Base-by-base conservation (phyloP, 1,139 yeast species). In the Yarrowia galli region DNA sequence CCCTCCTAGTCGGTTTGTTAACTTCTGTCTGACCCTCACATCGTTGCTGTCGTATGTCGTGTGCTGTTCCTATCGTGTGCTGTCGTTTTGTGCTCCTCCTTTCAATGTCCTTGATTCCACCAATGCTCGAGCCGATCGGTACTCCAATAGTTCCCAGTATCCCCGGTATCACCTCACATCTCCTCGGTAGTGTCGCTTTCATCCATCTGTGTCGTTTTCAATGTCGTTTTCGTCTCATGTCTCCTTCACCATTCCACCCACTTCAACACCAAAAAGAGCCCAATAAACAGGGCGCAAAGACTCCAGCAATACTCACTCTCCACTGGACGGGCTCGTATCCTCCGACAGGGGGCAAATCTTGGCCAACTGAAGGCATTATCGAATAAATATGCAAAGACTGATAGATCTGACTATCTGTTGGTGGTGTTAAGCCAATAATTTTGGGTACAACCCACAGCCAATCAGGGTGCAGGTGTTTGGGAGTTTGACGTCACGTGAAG, bases 321-420 rank as follows among this genome's bases (percentile, higher is more conserved):
- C 97, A 91, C 81, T 91, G 97, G 70, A 91, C 85, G 67, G 91
- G 89, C 73, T 89, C 93, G 75, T 91, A 91, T 74, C 97, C 97
- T 71, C 91, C 92, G 74, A 86, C 82, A 71, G 97, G 97, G 76
- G 97, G 97, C 76, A 91, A 82, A 76, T 91, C 97, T 84, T 91
- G 97, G 65, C 73, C 78, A 74, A 76, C 73, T 61, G 69, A 35
- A 61, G 64, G 64, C 64, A 58, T 58, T 58, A 43, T 58, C 64
- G 64, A 58, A 58, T 58, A 58, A 58, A 58, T 58, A 58, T 58
- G 64, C 64, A 58, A 58, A 58, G 64, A 28, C 64, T 58, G 64
- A 43, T 43, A 58, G 64, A 58, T 43, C 64, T 42, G 64, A 43
- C 64, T 58, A 58, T 58, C 64, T 43, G 64, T 38, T 58, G 51